Base-by-base conservation (phyloP, 495 filamentous ascomycete species). In the Xylaria castorea region DNA sequence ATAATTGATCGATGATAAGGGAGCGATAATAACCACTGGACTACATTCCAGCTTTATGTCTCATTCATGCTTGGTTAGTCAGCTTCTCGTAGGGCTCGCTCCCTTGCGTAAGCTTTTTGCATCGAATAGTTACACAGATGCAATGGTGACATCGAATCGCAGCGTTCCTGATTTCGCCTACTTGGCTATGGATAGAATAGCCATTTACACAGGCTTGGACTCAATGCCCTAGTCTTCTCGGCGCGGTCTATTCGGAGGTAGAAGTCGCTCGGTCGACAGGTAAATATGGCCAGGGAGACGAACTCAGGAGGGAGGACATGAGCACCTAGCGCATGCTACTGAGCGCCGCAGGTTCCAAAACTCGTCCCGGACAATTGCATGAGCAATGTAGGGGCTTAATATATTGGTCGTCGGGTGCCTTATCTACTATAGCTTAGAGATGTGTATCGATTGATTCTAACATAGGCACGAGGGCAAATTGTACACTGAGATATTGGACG, bases 371-470 rank as follows among this genome's bases (percentile, higher is more conserved):
- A n/a, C 0, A 64, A 11, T 34, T 16, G 62, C 1, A 8, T n/a
- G 53, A 61, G 67, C 38, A 11, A 69, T 69, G 67, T 36, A 69
- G 67, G 66, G 66, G 34, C 53, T 36, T 40, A 8, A 69, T 69
- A 60, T 40, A 69, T 69, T 32, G 50, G 9, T 50, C 20, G 1
- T 40, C 11, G 9, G 12, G 1, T 18, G 20, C 6, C 34, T 42
- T 22, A 18, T 18, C n/a, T 20, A 32, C 11, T 51, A 11, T 12
- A 14, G 11, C 20, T 57, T 32, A 38, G 5, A 25, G 48, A 30
- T 44, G 18, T 14, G n/a, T 61, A 25, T 14, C 38, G 6, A 64
- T 64, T 14, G n/a, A 44, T 14, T 64, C 38, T 44, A 16, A 64
- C 61, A 27, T 4, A 38, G 58, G 38, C 36, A 64, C 6, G 61